Percentiles rank a stretch among this genome's conserved stretches.
These are phyloP conservation scores for Aspergillus viridinutans DNA, from an alignment of 2,329 filamentous ascomycete genomes.

Conservation along the genomic window DNA sequence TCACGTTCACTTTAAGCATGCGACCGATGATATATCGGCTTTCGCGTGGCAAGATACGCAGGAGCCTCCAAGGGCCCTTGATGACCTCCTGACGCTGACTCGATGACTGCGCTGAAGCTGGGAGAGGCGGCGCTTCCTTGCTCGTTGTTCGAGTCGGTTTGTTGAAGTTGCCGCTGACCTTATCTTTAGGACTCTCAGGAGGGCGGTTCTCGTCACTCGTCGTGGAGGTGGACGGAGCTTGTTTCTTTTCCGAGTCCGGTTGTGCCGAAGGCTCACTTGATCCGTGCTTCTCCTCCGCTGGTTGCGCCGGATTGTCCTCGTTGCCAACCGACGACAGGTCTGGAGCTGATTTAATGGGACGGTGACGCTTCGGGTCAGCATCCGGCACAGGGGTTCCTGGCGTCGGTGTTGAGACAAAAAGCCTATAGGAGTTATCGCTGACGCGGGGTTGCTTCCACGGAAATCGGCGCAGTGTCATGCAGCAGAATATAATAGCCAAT, in stretches of 20 bases:
- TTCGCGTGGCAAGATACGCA: conserved; percentile 82
- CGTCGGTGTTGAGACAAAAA: conserved; percentile 83
- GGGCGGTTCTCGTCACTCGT: conserved; percentile 23
- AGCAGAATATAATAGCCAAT: conserved; percentile 96
- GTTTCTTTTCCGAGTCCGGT: conserved; percentile 17
- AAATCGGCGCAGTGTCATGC: conserved; percentile 92
- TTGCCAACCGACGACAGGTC: conserved; percentile 28
- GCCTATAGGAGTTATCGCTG: conserved; percentile 89
- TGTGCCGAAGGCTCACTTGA: conserved; percentile 10
- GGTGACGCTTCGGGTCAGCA: conserved; percentile 32
- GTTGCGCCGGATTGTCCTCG: conserved; percentile 22
- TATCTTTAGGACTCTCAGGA: conserved; percentile 24
- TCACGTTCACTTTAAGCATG: conserved; percentile 88
- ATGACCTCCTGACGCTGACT: conserved; percentile 65
- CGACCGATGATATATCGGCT: conserved; percentile 82
- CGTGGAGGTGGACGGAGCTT: conserved; percentile 15
- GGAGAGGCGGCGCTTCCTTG: conserved; percentile 37
- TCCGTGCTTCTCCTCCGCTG: conserved; percentile 12
- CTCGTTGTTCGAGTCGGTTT: conserved; percentile 34
- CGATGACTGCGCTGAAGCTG: conserved; percentile 20
- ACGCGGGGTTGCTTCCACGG: conserved; percentile 94
- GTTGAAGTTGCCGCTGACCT: conserved; percentile 16
- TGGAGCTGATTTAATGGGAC: conserved; percentile 31
- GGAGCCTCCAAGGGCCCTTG: conserved; percentile 84
- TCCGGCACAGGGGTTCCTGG: conserved; percentile 55